Evolutionary conservation across 495 filamentous ascomycete species (phyloP).

Genomic region (Aspergillus biplanus): DNA sequence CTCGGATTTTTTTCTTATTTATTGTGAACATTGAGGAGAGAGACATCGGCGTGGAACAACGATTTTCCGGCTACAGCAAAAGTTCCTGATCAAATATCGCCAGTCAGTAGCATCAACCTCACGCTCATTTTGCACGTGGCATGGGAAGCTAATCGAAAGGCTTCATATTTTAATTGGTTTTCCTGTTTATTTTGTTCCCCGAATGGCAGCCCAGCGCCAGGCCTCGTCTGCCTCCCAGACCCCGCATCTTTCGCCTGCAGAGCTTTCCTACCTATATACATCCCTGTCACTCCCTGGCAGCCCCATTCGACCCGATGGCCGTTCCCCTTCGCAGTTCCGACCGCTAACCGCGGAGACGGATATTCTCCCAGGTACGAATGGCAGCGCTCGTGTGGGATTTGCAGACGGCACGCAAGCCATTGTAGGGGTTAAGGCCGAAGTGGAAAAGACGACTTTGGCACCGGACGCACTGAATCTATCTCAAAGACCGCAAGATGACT

Average conservation of each 20-base stretch:
- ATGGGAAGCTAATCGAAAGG: not conserved
- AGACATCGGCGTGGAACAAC: constrained; percentile 30
- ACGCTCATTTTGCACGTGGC: not conserved
- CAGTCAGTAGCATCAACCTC: constrained; percentile 20
- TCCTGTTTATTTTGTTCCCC: not conserved
- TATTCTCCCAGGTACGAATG: constrained; percentile 86
- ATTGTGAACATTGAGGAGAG: no score
- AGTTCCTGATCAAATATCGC: constrained; percentile 41
- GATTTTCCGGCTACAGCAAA: constrained; percentile 35
- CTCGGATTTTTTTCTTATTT: no score
- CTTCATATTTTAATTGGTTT: not conserved
- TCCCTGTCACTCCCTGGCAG: constrained; percentile 73
- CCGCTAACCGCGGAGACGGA: constrained; percentile 86
- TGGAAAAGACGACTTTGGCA: constrained; percentile 65
- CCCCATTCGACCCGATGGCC: constrained; percentile 90
- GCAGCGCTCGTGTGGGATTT: constrained; percentile 90
- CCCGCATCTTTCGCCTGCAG: constrained; percentile 83
- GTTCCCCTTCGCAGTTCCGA: constrained; percentile 83
- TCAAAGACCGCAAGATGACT: constrained; percentile 32
- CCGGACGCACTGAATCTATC: constrained; percentile 34
- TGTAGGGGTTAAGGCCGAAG: constrained; percentile 92
- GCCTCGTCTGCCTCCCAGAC: constrained; percentile 51
- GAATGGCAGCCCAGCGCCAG: constrained; percentile 48
- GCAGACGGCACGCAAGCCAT: constrained; percentile 94
- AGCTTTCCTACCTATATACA: constrained; percentile 92